Base-by-base conservation (phyloP, 2,329 filamentous ascomycete species). In the Cladosporium sp. region DNA sequence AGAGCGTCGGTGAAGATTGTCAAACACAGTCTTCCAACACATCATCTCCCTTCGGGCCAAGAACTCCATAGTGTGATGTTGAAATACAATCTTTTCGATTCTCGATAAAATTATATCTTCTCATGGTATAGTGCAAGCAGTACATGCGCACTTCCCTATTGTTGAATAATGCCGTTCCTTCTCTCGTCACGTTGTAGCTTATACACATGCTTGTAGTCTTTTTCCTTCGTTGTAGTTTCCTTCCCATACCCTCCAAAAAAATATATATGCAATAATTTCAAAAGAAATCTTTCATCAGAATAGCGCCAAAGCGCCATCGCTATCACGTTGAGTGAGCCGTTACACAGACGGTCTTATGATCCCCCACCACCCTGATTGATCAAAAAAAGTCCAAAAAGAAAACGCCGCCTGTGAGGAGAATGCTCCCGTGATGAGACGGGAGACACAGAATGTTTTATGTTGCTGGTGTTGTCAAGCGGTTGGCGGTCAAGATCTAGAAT, bases 401-500 rank as follows among this genome's bases (percentile, higher is more conserved):
- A 64, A 64, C 62, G 62, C 62, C 62, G 49, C 52, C 29, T 64
- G 21, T 49, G 16, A 16, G 8, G 11, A 31, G 49, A 29, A 21
- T 31, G 62, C n/a, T 31, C 62, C 62, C 62, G 62, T 64, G 62
- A 64, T 64, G 62, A 64, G 62, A 64, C 62, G 62, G 62, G 52
- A 50, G 60, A 52, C 33, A 37, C 26, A 55, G 6, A 37, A 37
- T 63, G 46, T 29, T 29, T 31, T 26, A 28, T 26, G 26, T 44
- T 59, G 35, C 31, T 58, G 33, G 33, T 26, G 12, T 29, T 16
- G 58, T 18, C 21, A 10, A 44, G 21, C 33, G 23, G 12, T 21
- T 31, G 1, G 46, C 26, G 26, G 12, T 16, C n/a, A 50, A 12
- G n/a, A 16, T 69, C 71, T 92, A 99, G 80, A 98, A 99, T 65